Base-by-base conservation (phyloP, 495 filamentous ascomycete species). In the Penicillium lagena region DNA sequence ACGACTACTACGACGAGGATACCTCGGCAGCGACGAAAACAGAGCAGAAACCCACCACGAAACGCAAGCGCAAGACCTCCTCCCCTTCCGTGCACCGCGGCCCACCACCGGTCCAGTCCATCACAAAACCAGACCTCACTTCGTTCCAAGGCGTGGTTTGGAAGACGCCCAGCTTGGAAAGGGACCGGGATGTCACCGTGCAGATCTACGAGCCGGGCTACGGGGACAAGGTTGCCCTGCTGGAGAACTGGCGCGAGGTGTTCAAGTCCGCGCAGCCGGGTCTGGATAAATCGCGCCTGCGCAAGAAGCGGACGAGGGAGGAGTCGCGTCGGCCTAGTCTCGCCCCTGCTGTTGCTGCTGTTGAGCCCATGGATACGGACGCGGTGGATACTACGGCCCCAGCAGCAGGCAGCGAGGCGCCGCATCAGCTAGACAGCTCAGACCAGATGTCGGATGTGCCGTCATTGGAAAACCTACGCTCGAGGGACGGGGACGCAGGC, bases 201-300 rank as follows among this genome's bases (percentile, higher is more conserved):
- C 52, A 64, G 13, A 43, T 72, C 7, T 59, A 72, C 37, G 63
- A 66, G 13, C 69, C 64, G 1, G 66, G 67, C 13, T 54, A 59
- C 7, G 59, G 60, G 10, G 66, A 70, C 12, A 62, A 65, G 49
- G 72, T 78, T 5, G 60, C 74, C 2, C 42, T 78, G 32, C 54
- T 78, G 35, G 64, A 69, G 43, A 67, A 77, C 50, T 78, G 75
- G 75, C 59, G 71, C n/a, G 73, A 78, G 42, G 51, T 72, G 7
- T 75, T 77, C 58, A 65, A 66, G 39, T 52, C 53, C 12, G 52
- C 59, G 2, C 60, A 69, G 43, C 68, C 66, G 2, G 49, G 59
- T 28, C 55, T 63, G 45, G 58, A 59, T 10, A 56, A 58, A 11
- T 53, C 58, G 9, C 50, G 57, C 2, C 37, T 56, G 17, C 49